Evolutionary conservation across 192 early-diverging fungal species (phyloP), one percentile per base, ranked within the genome.

Genomic region (Gonapodya sp.): DNA sequence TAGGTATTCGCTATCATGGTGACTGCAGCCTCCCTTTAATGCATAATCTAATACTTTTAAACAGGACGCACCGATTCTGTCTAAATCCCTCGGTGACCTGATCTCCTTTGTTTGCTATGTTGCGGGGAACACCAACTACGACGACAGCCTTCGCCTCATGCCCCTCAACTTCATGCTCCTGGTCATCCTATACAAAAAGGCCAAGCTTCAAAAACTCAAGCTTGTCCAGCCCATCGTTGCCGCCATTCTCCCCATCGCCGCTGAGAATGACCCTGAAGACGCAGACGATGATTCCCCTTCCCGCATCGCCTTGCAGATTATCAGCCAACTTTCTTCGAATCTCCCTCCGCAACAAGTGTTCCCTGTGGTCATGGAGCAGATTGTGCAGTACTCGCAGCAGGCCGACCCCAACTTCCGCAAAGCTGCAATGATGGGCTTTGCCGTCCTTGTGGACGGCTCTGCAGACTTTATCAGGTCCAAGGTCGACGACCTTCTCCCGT

Each of bases 261-360:
- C 93, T 35, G 93, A 96, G 85, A 91, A 93, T 73, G 94, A 95
- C 75, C 89, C 89, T 2, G 93, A 93, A 18, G 94, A 95, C 84
- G 86, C 85, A 2, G 93, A 94, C 82, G 95, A 96, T 31, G 95
- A 97, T 79, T 92, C 91, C 64, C 93, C 96, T 34, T 90, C 93
- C 80, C 87, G 87, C 79, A 84, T 91, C 36, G 90, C 89, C 18
- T 82, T 92, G 81, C 87, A 89, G 78, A 87, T 96, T 73, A 89
- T 97, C 64, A 96, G 93, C 81, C 88, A 92, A 36, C 79, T 97
- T 36, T 90, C 94, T 30, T 93, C 94, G 36, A 93, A 94, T 79
- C 86, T 96, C 73, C 93, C 96, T 74, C 94, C 96, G 80, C 90
- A 92, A 83, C 92, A 95, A 78, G 93, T 96, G 1, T 96, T 96